phyloP scores from a whole-genome alignment of 2,329 filamentous ascomycete genomes.

The Aspergillus chevalieri region DNA sequence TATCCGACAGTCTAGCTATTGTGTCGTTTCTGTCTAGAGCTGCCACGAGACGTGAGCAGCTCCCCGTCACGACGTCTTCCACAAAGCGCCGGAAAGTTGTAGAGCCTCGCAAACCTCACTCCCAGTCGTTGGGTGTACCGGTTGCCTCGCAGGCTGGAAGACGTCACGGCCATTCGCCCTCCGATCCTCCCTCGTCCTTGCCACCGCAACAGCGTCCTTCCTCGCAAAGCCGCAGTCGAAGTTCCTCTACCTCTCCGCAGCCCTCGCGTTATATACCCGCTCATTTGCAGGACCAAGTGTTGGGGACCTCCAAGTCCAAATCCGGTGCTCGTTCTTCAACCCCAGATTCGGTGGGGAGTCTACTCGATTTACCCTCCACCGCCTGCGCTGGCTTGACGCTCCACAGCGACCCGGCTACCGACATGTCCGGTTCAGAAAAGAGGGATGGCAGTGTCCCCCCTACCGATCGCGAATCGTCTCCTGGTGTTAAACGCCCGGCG shows the following conservation, averaged over 20 bases:
- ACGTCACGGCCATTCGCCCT: conserved; percentile 27
- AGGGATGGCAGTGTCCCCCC: conserved; percentile 17
- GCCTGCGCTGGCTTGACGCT: conserved; percentile 49
- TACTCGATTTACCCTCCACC: conserved; percentile 43
- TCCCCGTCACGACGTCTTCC: conserved; percentile 46
- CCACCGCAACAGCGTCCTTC: conserved; percentile 14
- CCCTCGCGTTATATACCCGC: conserved; percentile 48
- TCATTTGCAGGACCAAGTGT: conserved; percentile 50
- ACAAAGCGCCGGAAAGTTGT: conserved; percentile 45
- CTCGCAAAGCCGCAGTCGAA: conserved; percentile 18
- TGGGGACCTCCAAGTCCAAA: conserved; percentile 25
- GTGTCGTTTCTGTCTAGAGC: conserved; percentile 32
- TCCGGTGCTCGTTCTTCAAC: conserved; percentile 31
- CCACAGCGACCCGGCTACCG: conserved; percentile 38
- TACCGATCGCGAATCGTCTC: conserved; percentile 23
- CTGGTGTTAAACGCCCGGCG: conserved; percentile 30
- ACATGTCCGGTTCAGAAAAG: conserved; percentile 38
- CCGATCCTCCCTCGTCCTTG: conserved; percentile 17
- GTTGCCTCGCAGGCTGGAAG: conserved; percentile 27
- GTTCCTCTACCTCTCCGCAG: conserved; percentile 22
- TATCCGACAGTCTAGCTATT: conserved; percentile 5
- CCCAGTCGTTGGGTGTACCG: conserved; percentile 20
- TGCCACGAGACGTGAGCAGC: conserved; percentile 41
- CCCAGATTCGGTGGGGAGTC: conserved; percentile 20
- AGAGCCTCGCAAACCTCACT: conserved; percentile 36